Base-by-base conservation (phyloP, 2,329 filamentous ascomycete species). In the Botryosphaeria dothidea region DNA sequence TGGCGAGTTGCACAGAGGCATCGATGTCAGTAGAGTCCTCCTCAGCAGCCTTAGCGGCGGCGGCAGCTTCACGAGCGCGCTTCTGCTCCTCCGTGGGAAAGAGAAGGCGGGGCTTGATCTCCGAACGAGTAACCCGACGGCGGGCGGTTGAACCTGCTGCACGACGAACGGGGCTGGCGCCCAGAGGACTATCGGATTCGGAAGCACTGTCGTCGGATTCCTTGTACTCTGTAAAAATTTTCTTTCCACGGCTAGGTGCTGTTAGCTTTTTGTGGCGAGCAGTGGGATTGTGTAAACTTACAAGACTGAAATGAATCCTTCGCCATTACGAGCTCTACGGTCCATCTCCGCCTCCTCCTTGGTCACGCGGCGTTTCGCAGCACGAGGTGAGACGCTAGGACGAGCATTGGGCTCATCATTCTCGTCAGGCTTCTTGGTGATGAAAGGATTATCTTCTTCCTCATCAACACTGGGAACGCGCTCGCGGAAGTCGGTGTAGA, bases 401-500 rank as follows among this genome's bases (percentile, higher is more conserved):
- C 52, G 43, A 11, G 48, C 34, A 3, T n/a, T 70, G 79, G 83
- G 65, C 81, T 80, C 66, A 80, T 78, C 11, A 74, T 76, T 66
- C 19, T 71, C 72, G 58, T 80, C 75, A 52, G 77, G 79, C 68
- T 38, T 79, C 72, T 81, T 80, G 61, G 83, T 85, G 66, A 88
- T 85, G 75, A 94, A 95, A 1, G 91, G 91, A 73, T 94, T 95
- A 27, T 89, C 87, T 6, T 81, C 78, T 69, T 83, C 87, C n/a
- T 79, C 74, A 70, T 92, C 90, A 46, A 86, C 79, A 68, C 88
- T 84, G 21, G 92, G 92, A 46, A 93, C 78, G 51, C 85, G 83
- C 69, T 96, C 93, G 68, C 92, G 89, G 0, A 91, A 87, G 75
- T 95, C 91, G 45, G 90, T 93, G 73, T 88, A 94, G 71, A 94